Conservation (phyloP, 2,329 filamentous ascomycete genomes). For the Salinomyces thailandicus region DNA sequence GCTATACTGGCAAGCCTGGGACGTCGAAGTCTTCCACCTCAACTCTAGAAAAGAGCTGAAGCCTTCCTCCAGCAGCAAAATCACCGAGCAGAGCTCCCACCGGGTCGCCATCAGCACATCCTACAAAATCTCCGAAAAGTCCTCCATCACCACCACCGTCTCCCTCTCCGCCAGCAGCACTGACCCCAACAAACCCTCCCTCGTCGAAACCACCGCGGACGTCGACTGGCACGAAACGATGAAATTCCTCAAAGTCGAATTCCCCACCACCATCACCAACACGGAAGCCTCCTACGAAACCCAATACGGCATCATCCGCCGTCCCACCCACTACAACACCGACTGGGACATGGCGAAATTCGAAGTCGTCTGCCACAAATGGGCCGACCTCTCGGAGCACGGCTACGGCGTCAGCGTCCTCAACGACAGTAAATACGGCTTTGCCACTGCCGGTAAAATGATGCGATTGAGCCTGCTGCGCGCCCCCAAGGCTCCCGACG, state of each 20-base stretch:
- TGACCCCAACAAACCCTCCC: constrained; percentile 44
- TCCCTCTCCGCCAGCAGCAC: constrained; percentile 61
- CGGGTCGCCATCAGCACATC: constrained; percentile 73
- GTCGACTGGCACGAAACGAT: constrained; percentile 97
- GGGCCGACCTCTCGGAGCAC: constrained; percentile 79
- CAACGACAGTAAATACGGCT: constrained; percentile 94
- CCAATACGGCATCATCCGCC: constrained; percentile 76
- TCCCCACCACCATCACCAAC: constrained; percentile 83
- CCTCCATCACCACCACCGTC: constrained; percentile 77
- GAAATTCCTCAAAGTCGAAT: constrained; percentile 98
- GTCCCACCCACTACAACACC: constrained; percentile 97
- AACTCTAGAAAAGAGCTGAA: constrained; percentile 70
- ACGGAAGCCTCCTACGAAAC: constrained; percentile 93
- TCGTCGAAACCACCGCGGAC: constrained; percentile 68
- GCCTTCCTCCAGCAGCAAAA: constrained; percentile 52
- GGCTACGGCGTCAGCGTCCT: constrained; percentile 85
- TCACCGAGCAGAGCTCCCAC: constrained; percentile 62
- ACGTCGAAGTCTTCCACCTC: constrained; percentile 93
- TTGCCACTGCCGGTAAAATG: constrained; percentile 75
- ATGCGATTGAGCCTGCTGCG: constrained; percentile 85
- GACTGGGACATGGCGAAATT: constrained; percentile 97
- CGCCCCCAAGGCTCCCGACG: constrained; percentile 85
- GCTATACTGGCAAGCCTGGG: constrained; percentile 95
- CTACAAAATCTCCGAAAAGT: constrained; percentile 77
- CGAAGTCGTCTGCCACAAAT: constrained; percentile 92